These are phyloP conservation scores for Colletotrichum noveboracense DNA, from an alignment of 2,329 filamentous ascomycete genomes.

Conservation along the genomic window DNA sequence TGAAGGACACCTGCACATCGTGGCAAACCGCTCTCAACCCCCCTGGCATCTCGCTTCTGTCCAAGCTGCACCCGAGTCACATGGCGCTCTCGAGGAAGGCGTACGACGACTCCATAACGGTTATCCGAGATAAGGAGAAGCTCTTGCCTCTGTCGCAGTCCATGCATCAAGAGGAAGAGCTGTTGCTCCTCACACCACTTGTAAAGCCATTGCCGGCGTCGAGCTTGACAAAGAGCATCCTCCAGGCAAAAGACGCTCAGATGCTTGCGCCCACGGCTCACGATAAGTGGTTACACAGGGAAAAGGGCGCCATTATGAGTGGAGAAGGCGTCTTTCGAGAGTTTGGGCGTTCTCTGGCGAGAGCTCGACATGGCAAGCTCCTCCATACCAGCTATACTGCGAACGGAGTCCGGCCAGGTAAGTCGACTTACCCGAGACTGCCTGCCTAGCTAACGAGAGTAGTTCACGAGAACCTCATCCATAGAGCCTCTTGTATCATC, in stretches of 20 bases:
- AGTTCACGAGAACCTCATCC: constrained; percentile 92
- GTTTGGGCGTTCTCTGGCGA: constrained; percentile 84
- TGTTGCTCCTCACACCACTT: constrained; percentile 86
- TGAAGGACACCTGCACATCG: constrained; percentile 86
- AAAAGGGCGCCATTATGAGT: constrained; percentile 76
- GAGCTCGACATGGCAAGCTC: constrained; percentile 84
- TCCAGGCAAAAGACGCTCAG: constrained; percentile 55
- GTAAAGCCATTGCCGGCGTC: constrained; percentile 94
- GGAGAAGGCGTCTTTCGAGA: constrained; percentile 93
- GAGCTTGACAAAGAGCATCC: constrained; percentile 75
- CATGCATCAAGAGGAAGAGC: constrained; percentile 83
- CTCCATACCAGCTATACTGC: constrained; percentile 95
- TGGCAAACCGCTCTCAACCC: constrained; percentile 94
- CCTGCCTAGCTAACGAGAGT: constrained; percentile 7
- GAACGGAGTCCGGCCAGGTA: constrained; percentile 82
- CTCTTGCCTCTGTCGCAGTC: constrained; percentile 82
- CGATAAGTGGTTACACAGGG: constrained; percentile 63
- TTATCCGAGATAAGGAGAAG: constrained; percentile 88
- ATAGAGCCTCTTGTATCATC: constrained; percentile 85
- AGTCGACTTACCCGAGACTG: background rate
- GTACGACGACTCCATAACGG: constrained; percentile 91
- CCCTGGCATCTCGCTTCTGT: constrained; percentile 76
- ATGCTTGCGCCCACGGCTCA: constrained; percentile 44
- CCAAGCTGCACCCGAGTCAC: constrained; percentile 83
- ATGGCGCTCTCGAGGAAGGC: constrained; percentile 81